Conservation (phyloP, 2,329 filamentous ascomycete species). For the Chlorencoelia australis region DNA sequence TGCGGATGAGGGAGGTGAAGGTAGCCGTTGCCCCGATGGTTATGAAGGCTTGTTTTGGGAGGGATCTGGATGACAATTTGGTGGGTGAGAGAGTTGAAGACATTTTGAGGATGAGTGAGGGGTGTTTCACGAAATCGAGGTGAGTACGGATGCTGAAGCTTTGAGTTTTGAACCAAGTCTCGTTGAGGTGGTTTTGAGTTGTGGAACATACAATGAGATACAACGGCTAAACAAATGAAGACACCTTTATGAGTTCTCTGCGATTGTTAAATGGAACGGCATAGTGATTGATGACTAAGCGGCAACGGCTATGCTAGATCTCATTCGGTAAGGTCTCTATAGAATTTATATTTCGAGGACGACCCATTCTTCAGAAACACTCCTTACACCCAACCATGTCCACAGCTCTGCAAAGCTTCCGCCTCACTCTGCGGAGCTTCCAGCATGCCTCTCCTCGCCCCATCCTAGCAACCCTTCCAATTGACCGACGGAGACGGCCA, state of each 20-base stretch:
- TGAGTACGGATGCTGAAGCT: too few species aligned
- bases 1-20: slow-evolving; percentile 61
- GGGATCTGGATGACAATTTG: too few species aligned
- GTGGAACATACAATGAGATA: too few species aligned
- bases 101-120: too few species aligned
- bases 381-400: slow-evolving; percentile 18
- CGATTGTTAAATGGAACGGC: too few species aligned
- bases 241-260: too few species aligned
- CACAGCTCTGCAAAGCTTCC: slow-evolving; percentile 23
- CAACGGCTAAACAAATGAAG: too few species aligned
- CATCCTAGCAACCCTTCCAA: slow-evolving; percentile 11
- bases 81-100: too few species aligned
- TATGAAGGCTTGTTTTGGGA: slow-evolving; percentile 53
- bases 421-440: slow-evolving; percentile 20
- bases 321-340: too few species aligned
- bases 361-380: slow-evolving; percentile 1
- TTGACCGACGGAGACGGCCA: slow-evolving; percentile 13
- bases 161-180: neutral
- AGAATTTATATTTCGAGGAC: too few species aligned
- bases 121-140: too few species aligned
- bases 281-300: neutral
- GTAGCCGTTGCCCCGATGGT: slow-evolving; percentile 88
- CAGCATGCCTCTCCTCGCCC: slow-evolving; percentile 11
- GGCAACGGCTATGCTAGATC: too few species aligned
- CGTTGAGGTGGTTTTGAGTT: neutral